These are phyloP conservation scores for Xylaria telfairii DNA, from an alignment of 495 filamentous ascomycete genomes.

Conservation along the genomic window DNA sequence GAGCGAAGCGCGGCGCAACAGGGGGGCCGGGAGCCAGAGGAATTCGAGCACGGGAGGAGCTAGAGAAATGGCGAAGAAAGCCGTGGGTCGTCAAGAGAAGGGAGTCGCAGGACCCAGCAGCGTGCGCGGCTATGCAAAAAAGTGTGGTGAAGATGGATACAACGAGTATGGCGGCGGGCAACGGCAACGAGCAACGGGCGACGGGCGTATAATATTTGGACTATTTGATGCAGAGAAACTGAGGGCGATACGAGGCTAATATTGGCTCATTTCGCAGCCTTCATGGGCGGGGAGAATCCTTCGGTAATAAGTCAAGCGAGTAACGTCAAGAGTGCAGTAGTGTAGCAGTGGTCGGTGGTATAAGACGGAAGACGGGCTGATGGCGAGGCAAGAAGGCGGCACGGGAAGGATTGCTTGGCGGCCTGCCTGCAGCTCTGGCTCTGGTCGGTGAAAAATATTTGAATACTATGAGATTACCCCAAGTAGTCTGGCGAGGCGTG, in stretches of 20 bases:
- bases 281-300: conserved; percentile 17
- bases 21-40: conserved; percentile 17
- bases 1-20: conserved; percentile 30
- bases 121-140: conserved; percentile 17
- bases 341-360: background rate
- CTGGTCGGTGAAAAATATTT: conserved; percentile 17
- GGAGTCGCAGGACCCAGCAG: conserved; percentile 7
- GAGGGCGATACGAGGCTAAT: conserved; percentile 16
- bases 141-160: conserved; percentile 36
- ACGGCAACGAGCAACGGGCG: background rate
- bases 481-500: too few relatives aligned
- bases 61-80: conserved; percentile 2
- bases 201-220: conserved; percentile 3
- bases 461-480: too few relatives aligned
- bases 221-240: background rate
- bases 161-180: conserved; percentile 10
- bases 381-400: conserved; percentile 26
- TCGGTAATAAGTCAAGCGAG: conserved; percentile 12
- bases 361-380: conserved; percentile 18
- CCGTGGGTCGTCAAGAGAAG: conserved; percentile 27
- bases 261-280: conserved; percentile 23
- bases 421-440: conserved; percentile 19
- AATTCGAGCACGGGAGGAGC: conserved; percentile 16
- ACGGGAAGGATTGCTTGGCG: conserved; percentile 27
- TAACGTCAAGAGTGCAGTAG: conserved; percentile 3